Conservation (phyloP, 2,329 filamentous ascomycete species). For the Amphichorda felina region DNA sequence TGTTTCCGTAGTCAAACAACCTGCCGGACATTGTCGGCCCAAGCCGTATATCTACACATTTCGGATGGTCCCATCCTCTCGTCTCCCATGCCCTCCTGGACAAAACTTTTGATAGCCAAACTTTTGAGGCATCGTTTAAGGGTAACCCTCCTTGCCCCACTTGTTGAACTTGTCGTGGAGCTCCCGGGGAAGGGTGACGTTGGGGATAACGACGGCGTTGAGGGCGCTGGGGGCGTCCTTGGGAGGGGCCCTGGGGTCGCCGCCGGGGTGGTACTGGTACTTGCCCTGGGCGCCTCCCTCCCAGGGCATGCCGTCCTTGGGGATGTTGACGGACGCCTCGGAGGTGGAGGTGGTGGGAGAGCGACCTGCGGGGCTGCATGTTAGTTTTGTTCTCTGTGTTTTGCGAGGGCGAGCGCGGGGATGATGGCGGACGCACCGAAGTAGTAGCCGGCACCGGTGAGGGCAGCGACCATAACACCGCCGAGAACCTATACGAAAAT, state of each 20-base stretch:
- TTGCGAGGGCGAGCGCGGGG: neutral
- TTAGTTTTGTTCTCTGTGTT: neutral
- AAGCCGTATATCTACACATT: constrained; percentile 4
- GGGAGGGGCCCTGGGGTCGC: constrained; percentile 61
- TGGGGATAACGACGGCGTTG: constrained; percentile 88
- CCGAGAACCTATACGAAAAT: constrained; percentile 65
- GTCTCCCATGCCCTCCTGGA: too few species aligned
- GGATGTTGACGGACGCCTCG: constrained; percentile 65
- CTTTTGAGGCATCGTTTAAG: constrained; percentile 24
- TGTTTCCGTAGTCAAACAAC: constrained; percentile 1
- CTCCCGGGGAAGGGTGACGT: constrained; percentile 84
- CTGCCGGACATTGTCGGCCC: neutral
- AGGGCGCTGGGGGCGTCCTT: constrained; percentile 90
- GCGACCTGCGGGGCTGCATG: constrained; percentile 40
- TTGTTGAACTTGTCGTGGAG: constrained; percentile 99
- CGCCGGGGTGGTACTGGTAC: constrained; percentile 75
- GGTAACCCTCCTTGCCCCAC: constrained; percentile 95
- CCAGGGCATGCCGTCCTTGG: constrained; percentile 81
- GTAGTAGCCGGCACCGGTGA: constrained; percentile 83
- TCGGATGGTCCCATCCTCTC: constrained; percentile 4
- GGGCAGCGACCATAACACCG: constrained; percentile 79
- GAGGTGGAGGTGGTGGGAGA: constrained; percentile 78
- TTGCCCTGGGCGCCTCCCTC: constrained; percentile 57
- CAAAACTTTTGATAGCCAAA: neutral
- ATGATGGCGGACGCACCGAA: constrained; percentile 45